A percentile compares a stretch with the other conserved stretches of the same genome.
Evolutionary conservation across 495 filamentous ascomycete genomes (phyloP).

Genomic region (Neurospora sp.): DNA sequence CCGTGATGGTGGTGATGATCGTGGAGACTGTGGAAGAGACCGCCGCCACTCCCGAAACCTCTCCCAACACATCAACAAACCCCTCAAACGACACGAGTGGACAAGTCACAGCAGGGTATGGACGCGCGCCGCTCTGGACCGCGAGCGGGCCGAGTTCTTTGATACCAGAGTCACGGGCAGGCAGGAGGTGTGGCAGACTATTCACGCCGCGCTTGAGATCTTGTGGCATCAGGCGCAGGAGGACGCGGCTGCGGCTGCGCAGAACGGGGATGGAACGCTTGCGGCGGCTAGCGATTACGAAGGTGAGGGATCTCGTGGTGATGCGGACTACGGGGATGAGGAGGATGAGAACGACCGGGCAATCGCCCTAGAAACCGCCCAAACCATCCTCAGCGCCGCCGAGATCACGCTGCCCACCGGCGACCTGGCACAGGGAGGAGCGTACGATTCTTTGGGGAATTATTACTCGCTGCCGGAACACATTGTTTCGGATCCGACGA

Average conservation of each 20-base stretch:
- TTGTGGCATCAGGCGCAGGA: slow-evolving; percentile 32
- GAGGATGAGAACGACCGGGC: slow-evolving; percentile 18
- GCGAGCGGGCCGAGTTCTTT: slow-evolving; percentile 58
- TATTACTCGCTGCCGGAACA: slow-evolving; percentile 68
- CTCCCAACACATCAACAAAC: slow-evolving; percentile 40
- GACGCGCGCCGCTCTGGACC: slow-evolving; percentile 33
- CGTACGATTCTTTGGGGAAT: slow-evolving; percentile 68
- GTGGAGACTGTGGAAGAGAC: slow-evolving; percentile 2
- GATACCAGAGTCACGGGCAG: slow-evolving; percentile 73
- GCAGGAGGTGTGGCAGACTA: slow-evolving; percentile 66
- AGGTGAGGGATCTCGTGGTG: slow-evolving; percentile 5
- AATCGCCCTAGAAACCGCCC: slow-evolving; percentile 54
- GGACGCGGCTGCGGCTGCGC: slow-evolving; percentile 17
- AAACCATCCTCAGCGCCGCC: slow-evolving; percentile 66
- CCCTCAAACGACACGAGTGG: slow-evolving; percentile 40
- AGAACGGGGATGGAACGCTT: slow-evolving; percentile 4
- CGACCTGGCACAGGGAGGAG: slow-evolving; percentile 54
- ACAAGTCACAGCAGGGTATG: slow-evolving; percentile 32
- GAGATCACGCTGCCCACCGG: slow-evolving; percentile 72
- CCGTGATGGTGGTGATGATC: not conserved
- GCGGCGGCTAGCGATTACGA: slow-evolving; percentile 11
- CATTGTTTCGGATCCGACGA: slow-evolving; percentile 64
- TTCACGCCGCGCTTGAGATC: slow-evolving; percentile 54
- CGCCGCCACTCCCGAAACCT: slow-evolving; percentile 11
- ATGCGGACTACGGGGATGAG: slow-evolving; percentile 2